Base-by-base conservation (phyloP, 2,329 filamentous ascomycete genomes). In the Elsinoe arachidis region DNA sequence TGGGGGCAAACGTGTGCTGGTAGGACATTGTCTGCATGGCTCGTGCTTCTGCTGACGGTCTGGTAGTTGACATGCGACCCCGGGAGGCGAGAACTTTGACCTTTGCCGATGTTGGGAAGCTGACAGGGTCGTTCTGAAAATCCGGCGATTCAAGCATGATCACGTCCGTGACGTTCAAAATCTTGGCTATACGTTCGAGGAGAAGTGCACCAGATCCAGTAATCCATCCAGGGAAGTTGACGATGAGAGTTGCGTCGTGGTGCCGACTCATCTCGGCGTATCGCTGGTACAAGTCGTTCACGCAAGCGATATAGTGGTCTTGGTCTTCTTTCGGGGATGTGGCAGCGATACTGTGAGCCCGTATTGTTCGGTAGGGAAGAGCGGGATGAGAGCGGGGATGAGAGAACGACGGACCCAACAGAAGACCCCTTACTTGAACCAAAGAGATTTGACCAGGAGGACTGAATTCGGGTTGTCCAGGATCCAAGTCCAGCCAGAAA, bases 1-100 rank as follows among this genome's bases (percentile, higher is more conserved):
- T 12, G 12, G 49, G 66, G 38, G 59, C 47, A 15, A 70, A 65
- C 9, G 74, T 62, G 66, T 92, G 88, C 65, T 92, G 89, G 64
- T 91, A 92, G 0, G 87, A 85, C 78, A 90, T 84, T n/a, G 79
- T 82, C 63, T 90, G 86, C 85, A 92, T 90, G 5, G 80, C 78
- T 53, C 86, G 76, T 2, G 88, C 70, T 60, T 91, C 83, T 0
- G 81, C 77, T 0, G 86, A 79, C 9, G 84, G 87, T 37, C 84
- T 37, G 10, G 26, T n/a, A 9, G 15, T 53, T n/a, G 49, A 53
- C 17, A 15, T 26, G 12, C 35, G 33, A 19, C 49, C 35, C 23
- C 38, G 34, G 17, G 49, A 53, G 23, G 17, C 6, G 33, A 53
- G 49, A 1, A 17, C 38, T 21, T 21, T 34, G n/a, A 53, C 49